Conservation (phyloP, 192 early-diverging fungal genomes). For the Chytriomyces sp. region DNA sequence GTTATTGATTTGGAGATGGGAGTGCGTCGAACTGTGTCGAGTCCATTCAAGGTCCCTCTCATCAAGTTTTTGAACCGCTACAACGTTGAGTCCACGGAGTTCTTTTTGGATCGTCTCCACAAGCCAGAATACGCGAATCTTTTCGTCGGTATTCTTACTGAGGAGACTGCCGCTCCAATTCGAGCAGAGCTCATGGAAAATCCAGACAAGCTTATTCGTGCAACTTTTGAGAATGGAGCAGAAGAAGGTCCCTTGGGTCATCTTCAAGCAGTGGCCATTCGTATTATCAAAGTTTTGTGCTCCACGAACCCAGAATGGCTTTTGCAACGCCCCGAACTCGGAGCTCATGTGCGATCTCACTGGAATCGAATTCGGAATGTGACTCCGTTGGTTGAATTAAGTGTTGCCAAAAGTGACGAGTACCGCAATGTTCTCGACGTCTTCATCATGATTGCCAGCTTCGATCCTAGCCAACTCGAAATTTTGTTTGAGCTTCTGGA, state of each 20-base stretch:
- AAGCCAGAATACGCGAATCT: slow-evolving; percentile 47
- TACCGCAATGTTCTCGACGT: slow-evolving; percentile 70
- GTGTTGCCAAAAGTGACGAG: slow-evolving; percentile 34
- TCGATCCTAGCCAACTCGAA: slow-evolving; percentile 65
- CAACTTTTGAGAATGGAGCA: slow-evolving; percentile 25
- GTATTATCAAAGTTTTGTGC: slow-evolving; percentile 31
- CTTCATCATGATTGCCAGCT: slow-evolving; percentile 67
- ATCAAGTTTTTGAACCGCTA: slow-evolving; percentile 92
- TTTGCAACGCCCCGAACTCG: slow-evolving; percentile 33
- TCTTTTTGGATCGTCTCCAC: slow-evolving; percentile 70
- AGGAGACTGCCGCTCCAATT: slow-evolving; percentile 29
- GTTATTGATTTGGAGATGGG: slow-evolving; percentile 86
- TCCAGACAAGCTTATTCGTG: slow-evolving; percentile 31
- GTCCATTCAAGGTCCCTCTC: slow-evolving; percentile 90
- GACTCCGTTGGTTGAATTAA: slow-evolving; percentile 22
- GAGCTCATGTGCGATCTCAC: slow-evolving; percentile 26
- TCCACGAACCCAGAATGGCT: slow-evolving; percentile 42
- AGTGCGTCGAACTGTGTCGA: slow-evolving; percentile 79
- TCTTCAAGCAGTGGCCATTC: slow-evolving; percentile 23
- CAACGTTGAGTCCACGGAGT: slow-evolving; percentile 77
- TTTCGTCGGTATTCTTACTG: slow-evolving; percentile 37
- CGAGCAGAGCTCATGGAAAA: slow-evolving; percentile 33
- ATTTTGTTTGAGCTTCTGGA: slow-evolving; percentile 76
- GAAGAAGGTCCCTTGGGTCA: slow-evolving; percentile 6
- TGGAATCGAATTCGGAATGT: slow-evolving; percentile 34